phyloP scores from a whole-genome alignment of 495 filamentous ascomycete species.

The Apodospora peruviana region DNA sequence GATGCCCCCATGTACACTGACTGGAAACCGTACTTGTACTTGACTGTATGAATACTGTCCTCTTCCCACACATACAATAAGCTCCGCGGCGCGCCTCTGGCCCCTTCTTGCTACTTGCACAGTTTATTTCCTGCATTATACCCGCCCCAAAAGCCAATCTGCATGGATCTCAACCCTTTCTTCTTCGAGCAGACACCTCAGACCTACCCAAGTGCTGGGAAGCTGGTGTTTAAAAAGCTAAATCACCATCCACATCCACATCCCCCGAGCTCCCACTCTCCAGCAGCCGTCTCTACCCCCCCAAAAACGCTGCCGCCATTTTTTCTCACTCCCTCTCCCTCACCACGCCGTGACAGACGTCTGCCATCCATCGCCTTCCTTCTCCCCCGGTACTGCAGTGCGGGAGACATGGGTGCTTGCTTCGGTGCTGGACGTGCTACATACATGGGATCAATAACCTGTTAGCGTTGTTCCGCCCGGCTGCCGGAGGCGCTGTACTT shows the following conservation, averaged over 20 bases:
- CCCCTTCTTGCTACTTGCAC: conserved; percentile 19
- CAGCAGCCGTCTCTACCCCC: background rate
- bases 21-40: too few species aligned
- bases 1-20: too few species aligned
- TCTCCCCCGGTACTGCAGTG: conserved; percentile 6
- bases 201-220: background rate
- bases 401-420: conserved; percentile 25
- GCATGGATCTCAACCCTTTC: background rate
- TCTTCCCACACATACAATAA: too few species aligned
- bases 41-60: too few species aligned
- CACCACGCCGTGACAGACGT: background rate
- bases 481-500: conserved; percentile 29
- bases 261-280: conserved; percentile 11
- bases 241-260: conserved; percentile 20
- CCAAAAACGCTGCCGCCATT: background rate
- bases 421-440: conserved; percentile 26
- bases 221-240: background rate
- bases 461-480: conserved; percentile 21
- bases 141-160: conserved; percentile 13
- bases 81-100: too few species aligned
- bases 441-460: conserved; percentile 23
- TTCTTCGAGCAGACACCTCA: background rate
- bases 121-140: conserved; percentile 21
- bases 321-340: background rate
- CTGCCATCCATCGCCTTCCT: background rate